Evolutionary conservation across 768 basidiomycete species (phyloP).

Genomic region (Plicaturopsis crispa): DNA sequence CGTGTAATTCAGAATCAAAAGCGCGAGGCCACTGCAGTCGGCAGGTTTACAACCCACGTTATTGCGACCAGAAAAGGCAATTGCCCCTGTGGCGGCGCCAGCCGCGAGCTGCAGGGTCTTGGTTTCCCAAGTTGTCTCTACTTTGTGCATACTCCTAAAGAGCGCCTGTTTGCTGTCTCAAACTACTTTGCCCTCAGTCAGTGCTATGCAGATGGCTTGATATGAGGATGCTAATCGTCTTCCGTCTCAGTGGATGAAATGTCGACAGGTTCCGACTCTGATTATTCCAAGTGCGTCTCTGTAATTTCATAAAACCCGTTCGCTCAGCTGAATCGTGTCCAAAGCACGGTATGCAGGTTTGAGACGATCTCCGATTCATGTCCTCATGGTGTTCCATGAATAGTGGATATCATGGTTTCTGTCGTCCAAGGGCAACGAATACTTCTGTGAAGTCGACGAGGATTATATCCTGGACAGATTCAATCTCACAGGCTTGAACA

Average conservation of each 20-base stretch:
- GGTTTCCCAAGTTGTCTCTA: no score
- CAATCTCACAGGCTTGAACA: slow-evolving; percentile 95
- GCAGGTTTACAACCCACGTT: no score
- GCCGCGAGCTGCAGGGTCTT: no score
- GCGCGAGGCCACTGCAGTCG: no score
- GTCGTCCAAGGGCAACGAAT: slow-evolving; percentile 97
- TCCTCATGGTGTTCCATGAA: slow-evolving; percentile 11
- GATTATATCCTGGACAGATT: slow-evolving; percentile 98
- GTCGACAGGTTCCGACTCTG: slow-evolving; percentile 91
- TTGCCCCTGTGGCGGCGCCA: no score
- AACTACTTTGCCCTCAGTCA: no score
- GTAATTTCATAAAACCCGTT: slow-evolving; percentile 3
- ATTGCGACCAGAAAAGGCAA: no score
- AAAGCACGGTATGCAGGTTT: background rate
- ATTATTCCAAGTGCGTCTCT: slow-evolving; percentile 81
- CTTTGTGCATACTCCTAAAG: no score
- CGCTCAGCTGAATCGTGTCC: background rate
- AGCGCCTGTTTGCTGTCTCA: no score
- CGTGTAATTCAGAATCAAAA: no score
- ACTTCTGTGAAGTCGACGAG: slow-evolving; percentile 99
- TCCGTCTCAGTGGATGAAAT: slow-evolving; percentile 80
- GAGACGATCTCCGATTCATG: background rate
- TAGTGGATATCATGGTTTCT: slow-evolving; percentile 99
- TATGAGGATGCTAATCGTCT: no score
- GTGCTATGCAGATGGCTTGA: no score